These are phyloP conservation scores for Solanum corneliomulleri DNA, from an alignment of 257 asterid genomes.

Conservation along the genomic window DNA sequence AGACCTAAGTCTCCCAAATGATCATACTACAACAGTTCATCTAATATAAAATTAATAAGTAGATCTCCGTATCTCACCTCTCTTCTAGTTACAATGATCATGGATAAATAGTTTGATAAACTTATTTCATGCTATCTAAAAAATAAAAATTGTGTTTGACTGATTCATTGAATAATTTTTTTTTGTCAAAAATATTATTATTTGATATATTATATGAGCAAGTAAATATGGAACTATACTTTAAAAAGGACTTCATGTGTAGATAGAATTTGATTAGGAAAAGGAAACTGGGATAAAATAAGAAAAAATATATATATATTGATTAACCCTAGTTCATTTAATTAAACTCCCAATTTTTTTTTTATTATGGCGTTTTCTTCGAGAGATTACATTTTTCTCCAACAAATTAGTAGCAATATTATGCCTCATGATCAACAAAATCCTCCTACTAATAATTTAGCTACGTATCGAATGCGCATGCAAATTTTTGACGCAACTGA, in stretches of 20 bases:
- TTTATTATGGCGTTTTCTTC: not conserved
- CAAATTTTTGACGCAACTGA: not conserved
- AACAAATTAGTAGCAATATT: not conserved
- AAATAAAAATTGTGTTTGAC: not conserved
- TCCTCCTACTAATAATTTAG: not conserved
- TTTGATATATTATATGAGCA: no score
- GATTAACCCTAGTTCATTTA: not conserved
- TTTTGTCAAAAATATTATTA: not conserved
- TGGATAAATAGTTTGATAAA: not conserved
- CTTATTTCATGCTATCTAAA: not conserved
- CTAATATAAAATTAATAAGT: not conserved
- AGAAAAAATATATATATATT: not conserved
- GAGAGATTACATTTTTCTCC: not conserved
- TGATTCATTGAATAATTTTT: not conserved
- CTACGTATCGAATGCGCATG: not conserved
- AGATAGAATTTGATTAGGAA: not conserved
- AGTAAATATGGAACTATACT: not conserved
- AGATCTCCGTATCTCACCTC: not conserved
- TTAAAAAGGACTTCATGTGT: not conserved
- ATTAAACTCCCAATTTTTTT: not conserved
- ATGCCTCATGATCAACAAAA: not conserved
- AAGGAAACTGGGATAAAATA: not conserved
- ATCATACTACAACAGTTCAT: not conserved
- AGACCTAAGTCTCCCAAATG: not conserved
- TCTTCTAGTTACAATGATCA: not conserved